Evolutionary conservation across 1,139 yeast species (phyloP).

Genomic region (Magnusiomyces suaveolens): DNA sequence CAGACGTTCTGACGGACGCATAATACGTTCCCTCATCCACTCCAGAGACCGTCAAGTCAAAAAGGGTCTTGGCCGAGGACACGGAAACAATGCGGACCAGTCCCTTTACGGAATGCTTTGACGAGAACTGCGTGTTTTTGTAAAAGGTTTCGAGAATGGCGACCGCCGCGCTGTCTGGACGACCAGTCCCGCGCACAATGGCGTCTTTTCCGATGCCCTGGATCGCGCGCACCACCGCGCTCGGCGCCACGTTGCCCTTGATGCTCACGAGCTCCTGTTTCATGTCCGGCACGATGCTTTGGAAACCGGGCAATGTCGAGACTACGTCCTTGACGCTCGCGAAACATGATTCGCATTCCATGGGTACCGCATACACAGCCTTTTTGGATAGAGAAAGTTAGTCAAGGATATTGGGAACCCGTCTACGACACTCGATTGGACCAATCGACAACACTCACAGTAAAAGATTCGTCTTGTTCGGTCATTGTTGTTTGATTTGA

Average conservation of each 20-base stretch:
- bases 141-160: constrained; percentile 62
- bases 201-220: constrained; percentile 71
- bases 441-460: no score
- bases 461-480: no score
- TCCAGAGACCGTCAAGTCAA: constrained; percentile 75
- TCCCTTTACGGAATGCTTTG: constrained; percentile 58
- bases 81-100: constrained; percentile 79
- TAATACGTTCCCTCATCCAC: constrained; percentile 52
- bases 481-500: no score
- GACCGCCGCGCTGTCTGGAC: constrained; percentile 82
- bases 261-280: constrained; percentile 51
- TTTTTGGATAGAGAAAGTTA: not conserved
- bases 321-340: constrained; percentile 48
- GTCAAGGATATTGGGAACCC: no score
- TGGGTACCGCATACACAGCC: constrained; percentile 58
- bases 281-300: constrained; percentile 45
- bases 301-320: constrained; percentile 32
- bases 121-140: constrained; percentile 21
- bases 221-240: constrained; percentile 52
- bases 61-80: constrained; percentile 39
- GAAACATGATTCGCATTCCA: constrained; percentile 66
- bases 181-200: constrained; percentile 84
- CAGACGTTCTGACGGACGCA: constrained; percentile 60
- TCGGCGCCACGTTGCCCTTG: constrained; percentile 59
- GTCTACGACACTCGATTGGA: no score